Conservation (phyloP, 1,139 yeast genomes). For the Candida tetrigidarum region DNA sequence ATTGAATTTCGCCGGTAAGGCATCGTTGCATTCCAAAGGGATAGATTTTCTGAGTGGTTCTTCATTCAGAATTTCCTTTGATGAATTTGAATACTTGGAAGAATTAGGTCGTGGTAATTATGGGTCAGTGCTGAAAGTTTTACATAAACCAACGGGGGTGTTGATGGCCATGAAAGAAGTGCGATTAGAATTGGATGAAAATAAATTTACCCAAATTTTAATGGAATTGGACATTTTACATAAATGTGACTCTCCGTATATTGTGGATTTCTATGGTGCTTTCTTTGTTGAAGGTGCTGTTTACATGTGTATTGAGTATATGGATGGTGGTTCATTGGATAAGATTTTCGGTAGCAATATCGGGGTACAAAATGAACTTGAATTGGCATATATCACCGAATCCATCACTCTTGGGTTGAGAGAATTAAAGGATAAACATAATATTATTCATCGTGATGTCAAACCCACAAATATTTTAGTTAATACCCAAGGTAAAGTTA, state of each 20-base stretch:
- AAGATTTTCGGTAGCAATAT: conserved; percentile 71
- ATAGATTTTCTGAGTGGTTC: conserved; percentile 90
- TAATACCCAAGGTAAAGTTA: conserved; percentile 80
- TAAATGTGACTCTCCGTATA: conserved; percentile 85
- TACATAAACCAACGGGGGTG: conserved; percentile 93
- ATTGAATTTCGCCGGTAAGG: conserved; percentile 89
- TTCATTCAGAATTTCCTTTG: conserved; percentile 82
- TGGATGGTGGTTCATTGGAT: conserved; percentile 97
- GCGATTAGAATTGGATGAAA: conserved; percentile 86
- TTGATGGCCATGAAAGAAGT: conserved; percentile 98
- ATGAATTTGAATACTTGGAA: conserved; percentile 80
- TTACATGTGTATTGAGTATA: conserved; percentile 97
- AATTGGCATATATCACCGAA: conserved; percentile 78
- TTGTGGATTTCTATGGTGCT: conserved; percentile 96
- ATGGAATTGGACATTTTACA: conserved; percentile 96
- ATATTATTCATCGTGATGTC: conserved; percentile 95
- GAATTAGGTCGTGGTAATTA: conserved; percentile 96
- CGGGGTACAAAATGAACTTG: conserved; percentile 80
- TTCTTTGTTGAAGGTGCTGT: conserved; percentile 98
- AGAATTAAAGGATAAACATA: conserved; percentile 83
- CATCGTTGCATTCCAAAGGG: conserved; percentile 90
- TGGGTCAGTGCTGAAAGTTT: conserved; percentile 91
- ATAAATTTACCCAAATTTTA: conserved; percentile 87
- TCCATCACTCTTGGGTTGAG: conserved; percentile 82
- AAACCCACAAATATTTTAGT: conserved; percentile 95